Percentiles rank a stretch among this genome's conserved stretches.
Conservation (phyloP, 331 rosid genomes). For the Arachis monticola region DNA sequence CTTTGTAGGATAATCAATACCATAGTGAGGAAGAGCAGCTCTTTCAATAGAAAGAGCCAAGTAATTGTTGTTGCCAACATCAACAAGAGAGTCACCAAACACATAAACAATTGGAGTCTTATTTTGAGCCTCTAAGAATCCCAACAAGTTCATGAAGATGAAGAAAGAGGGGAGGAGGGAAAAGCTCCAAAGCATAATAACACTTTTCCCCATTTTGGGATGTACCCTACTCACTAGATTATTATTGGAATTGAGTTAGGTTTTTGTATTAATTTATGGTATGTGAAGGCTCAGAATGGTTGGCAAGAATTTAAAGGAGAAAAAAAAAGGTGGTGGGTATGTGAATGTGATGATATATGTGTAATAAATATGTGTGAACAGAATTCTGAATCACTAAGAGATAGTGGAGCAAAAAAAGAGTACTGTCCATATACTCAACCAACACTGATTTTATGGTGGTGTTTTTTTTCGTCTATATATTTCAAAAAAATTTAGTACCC, state of each 20-base stretch:
- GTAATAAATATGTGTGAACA: slow-evolving; percentile 37
- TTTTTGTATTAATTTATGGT: background rate
- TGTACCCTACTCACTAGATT: background rate
- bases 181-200: slow-evolving; percentile 10
- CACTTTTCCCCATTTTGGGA: slow-evolving; percentile 32
- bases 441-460: background rate
- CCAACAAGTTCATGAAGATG: slow-evolving; percentile 5
- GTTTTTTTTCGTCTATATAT: too few species aligned
- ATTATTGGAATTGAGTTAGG: background rate
- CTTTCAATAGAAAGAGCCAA: slow-evolving; percentile 57
- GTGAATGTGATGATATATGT: background rate
- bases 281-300: slow-evolving; percentile 34
- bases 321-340: background rate
- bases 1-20: slow-evolving; percentile 73
- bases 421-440: background rate
- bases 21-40: slow-evolving; percentile 75
- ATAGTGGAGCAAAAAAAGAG: slow-evolving; percentile 32
- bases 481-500: too few species aligned
- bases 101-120: slow-evolving; percentile 63
- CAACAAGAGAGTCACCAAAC: slow-evolving; percentile 87
- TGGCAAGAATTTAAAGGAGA: slow-evolving; percentile 36
- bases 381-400: slow-evolving; percentile 8
- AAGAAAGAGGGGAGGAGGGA: slow-evolving; percentile 32
- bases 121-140: slow-evolving; percentile 47
- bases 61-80: slow-evolving; percentile 86